Conservation (phyloP, 768 basidiomycete genomes). For the Butyriboletus loyo region DNA sequence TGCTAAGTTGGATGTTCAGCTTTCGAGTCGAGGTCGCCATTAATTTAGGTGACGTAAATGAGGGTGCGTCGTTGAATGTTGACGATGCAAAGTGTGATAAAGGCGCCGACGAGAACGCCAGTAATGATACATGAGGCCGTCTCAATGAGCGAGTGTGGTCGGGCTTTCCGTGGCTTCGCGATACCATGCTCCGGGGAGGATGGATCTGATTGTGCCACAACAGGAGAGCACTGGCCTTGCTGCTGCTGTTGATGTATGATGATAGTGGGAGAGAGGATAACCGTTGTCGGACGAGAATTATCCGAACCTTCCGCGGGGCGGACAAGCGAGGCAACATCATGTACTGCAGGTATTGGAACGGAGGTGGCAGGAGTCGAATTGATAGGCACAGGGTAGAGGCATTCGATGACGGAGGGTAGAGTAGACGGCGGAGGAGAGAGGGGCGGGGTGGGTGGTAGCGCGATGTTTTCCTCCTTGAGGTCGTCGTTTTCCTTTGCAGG, state of each 20-base stretch:
- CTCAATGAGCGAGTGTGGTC: conserved; percentile 26
- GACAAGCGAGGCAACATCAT: not conserved
- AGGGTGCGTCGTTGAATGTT: conserved; percentile 48
- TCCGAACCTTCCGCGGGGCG: conserved; percentile 1
- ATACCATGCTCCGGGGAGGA: conserved; percentile 1
- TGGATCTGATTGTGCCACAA: conserved; percentile 11
- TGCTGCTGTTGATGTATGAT: conserved; percentile 24
- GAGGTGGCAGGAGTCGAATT: not conserved
- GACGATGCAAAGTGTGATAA: conserved; percentile 51
- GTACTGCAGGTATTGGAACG: not conserved
- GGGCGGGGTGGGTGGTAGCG: conserved; percentile 21
- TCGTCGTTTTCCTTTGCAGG: conserved; percentile 16
- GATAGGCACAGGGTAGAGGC: conserved; percentile 5
- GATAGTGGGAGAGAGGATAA: conserved; percentile 26
- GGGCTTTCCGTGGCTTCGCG: conserved; percentile 17
- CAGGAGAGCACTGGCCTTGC: conserved; percentile 14
- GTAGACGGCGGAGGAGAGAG: conserved; percentile 19
- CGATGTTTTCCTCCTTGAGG: conserved; percentile 7
- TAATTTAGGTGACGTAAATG: conserved; percentile 35
- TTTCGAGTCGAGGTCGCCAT: not conserved
- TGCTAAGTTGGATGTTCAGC: not conserved
- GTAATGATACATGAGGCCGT: conserved; percentile 49
- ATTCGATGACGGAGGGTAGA: conserved; percentile 18
- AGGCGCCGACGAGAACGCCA: conserved; percentile 59
- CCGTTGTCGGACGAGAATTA: conserved; percentile 8